Conservation (phyloP, 176 grass and related monocot species). For the Dactylis glomerata region DNA sequence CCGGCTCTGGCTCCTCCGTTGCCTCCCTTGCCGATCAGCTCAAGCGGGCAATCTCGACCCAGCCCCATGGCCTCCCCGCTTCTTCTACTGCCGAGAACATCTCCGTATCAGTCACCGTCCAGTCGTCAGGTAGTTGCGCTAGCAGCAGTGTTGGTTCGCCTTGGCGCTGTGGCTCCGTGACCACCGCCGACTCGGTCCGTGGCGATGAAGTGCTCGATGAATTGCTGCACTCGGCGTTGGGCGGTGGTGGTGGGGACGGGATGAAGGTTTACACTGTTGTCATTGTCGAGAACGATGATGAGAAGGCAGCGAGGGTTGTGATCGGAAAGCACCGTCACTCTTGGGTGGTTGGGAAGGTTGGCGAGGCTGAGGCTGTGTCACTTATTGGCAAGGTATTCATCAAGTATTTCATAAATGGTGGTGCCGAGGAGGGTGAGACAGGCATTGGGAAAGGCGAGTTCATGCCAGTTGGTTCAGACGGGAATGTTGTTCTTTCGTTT, state of each 20-base stretch:
- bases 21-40: constrained; percentile 37
- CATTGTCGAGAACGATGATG: constrained; percentile 44
- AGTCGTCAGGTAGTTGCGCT: constrained; percentile 30
- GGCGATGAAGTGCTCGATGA: constrained; percentile 63
- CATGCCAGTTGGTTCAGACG: constrained; percentile 89
- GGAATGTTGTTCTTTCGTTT: constrained; percentile 78
- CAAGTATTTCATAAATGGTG: constrained; percentile 75
- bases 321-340: constrained; percentile 88
- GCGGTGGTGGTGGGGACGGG: not conserved
- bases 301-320: constrained; percentile 24
- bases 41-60: constrained; percentile 41
- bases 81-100: constrained; percentile 29
- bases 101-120: constrained; percentile 60
- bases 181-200: constrained; percentile 8
- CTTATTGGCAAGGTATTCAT: constrained; percentile 53
- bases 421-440: constrained; percentile 40
- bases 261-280: constrained; percentile 71
- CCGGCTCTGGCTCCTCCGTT: constrained; percentile 3
- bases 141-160: constrained; percentile 26
- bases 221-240: constrained; percentile 56
- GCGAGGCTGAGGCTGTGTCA: constrained; percentile 31
- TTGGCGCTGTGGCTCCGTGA: constrained; percentile 52
- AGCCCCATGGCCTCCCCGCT: constrained; percentile 18
- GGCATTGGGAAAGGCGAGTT: constrained; percentile 70
- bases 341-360: constrained; percentile 65